Evolutionary conservation across 805 yeast genomes (phyloP).

Genomic region (Sungouiella thailandica): DNA sequence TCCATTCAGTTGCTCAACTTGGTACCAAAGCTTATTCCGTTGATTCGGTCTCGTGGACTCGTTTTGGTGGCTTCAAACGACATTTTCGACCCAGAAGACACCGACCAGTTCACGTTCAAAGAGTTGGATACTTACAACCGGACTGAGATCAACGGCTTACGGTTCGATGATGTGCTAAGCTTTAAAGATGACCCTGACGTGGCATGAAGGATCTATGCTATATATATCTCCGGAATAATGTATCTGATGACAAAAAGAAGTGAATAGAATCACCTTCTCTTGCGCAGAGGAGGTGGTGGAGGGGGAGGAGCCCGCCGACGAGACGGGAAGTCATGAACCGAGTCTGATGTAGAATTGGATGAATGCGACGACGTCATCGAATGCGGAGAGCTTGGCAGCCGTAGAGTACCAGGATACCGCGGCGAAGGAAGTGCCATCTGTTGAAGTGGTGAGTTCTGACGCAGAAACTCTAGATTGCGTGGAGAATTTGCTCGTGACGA

Average conservation of each 20-base stretch:
- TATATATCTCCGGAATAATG: no score
- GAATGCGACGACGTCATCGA: no score
- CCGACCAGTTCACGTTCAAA: slow-evolving; percentile 18
- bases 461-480: no score
- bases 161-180: slow-evolving; percentile 57
- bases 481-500: no score
- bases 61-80: slow-evolving; percentile 70
- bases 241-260: not conserved
- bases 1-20: slow-evolving; percentile 65
- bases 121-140: slow-evolving; percentile 35
- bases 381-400: no score
- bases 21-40: slow-evolving; percentile 70
- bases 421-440: no score
- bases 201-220: no score
- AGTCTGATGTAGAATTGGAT: no score
- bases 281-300: slow-evolving; percentile 25
- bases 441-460: no score
- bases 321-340: no score
- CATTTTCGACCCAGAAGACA: slow-evolving; percentile 19
- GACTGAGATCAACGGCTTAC: slow-evolving; percentile 60
- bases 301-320: slow-evolving; percentile 43
- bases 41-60: slow-evolving; percentile 75
- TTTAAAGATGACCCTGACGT: slow-evolving; percentile 52
- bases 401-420: no score
- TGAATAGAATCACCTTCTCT: slow-evolving; percentile 2